Evolutionary conservation across 2,329 filamentous ascomycete species (phyloP), one percentile per base, ranked within the genome.

Genomic region (Magnaporthiopsis incrustans): DNA sequence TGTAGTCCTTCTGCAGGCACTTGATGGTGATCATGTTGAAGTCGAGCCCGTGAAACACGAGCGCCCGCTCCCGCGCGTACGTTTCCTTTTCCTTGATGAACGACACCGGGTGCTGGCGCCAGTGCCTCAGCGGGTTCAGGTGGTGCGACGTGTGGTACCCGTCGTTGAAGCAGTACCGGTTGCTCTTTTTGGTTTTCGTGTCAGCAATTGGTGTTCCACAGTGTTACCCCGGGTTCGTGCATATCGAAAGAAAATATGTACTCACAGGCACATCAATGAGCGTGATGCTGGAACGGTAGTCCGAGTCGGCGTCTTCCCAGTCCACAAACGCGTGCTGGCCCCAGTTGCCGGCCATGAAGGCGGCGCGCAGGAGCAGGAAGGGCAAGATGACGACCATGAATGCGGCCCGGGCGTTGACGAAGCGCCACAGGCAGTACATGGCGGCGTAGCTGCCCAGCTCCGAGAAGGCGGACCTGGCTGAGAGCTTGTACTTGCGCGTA

Each of bases 261-360:
- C 87, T 77, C 81, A 92, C 89, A 8, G 88, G 81, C 8, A 93
- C 89, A 70, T 94, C 90, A 64, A 94, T 87, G 30, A 94, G 73
- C 0, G 90, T 93, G 68, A 93, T 90, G 73, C 89, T 92, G 0
- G 88, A 91, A 50, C 89, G 81, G 70, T 87, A 93, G 71, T 94
- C 90, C 0, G 89, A 92, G 70, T 90, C 84, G 0, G 90, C 90
- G 68, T 91, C 87, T 15, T 85, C 78, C 26, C 87, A 84, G 69
- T 94, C 90, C 8, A 94, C 89, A 67, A 94, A 87, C 1, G 90
- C 90, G 72, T 94, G 90, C 72, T 94, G 90, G 4, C 89, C 90
- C 89, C 89, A 94, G 72, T 94, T 94, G 1, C 90, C 90, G 10
- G 90, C 81, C 90, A 93, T 94, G 67, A 94, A 74, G 0, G 86